Conservation (phyloP, 768 basidiomycete species). For the Atractiella rhizophila region DNA sequence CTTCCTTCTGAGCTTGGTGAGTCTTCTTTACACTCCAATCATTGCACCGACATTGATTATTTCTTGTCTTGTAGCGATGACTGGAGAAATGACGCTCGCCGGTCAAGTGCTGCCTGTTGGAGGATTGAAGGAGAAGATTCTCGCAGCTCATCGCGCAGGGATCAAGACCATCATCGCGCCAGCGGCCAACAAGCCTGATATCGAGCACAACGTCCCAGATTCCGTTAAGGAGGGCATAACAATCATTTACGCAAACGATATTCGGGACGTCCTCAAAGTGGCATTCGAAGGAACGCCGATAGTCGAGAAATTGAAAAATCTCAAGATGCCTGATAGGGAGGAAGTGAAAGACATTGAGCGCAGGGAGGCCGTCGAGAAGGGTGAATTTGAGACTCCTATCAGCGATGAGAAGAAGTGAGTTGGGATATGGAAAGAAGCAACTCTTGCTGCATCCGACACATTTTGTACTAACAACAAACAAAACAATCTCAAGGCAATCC, state of each 20-base stretch:
- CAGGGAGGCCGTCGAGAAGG: too few species aligned
- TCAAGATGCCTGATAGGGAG: too few species aligned
- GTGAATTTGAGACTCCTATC: too few species aligned
- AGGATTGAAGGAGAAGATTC: conserved; percentile 71
- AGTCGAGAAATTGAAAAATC: too few species aligned
- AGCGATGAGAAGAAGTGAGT: too few species aligned
- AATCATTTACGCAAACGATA: conserved; percentile 86
- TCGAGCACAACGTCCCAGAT: conserved; percentile 88
- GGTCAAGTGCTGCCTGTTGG: conserved; percentile 86
- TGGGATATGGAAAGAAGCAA: too few species aligned
- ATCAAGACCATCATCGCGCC: conserved; percentile 79
- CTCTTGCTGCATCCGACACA: too few species aligned
- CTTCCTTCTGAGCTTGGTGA: conserved; percentile 31
- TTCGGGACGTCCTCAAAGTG: conserved; percentile 64
- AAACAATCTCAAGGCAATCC: too few species aligned
- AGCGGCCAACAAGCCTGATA: conserved; percentile 68
- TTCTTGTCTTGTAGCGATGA: conserved; percentile 43
- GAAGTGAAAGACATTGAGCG: too few species aligned
- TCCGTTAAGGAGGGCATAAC: conserved; percentile 85
- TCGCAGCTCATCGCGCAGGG: conserved; percentile 86
- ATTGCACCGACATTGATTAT: background rate
- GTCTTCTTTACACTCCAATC: conserved; percentile 16
- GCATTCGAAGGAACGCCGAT: too few species aligned
- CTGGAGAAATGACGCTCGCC: conserved; percentile 85
- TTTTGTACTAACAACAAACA: too few species aligned